Base-by-base conservation (phyloP, 2,329 filamentous ascomycete genomes). In the Aspergillus neoniger region DNA sequence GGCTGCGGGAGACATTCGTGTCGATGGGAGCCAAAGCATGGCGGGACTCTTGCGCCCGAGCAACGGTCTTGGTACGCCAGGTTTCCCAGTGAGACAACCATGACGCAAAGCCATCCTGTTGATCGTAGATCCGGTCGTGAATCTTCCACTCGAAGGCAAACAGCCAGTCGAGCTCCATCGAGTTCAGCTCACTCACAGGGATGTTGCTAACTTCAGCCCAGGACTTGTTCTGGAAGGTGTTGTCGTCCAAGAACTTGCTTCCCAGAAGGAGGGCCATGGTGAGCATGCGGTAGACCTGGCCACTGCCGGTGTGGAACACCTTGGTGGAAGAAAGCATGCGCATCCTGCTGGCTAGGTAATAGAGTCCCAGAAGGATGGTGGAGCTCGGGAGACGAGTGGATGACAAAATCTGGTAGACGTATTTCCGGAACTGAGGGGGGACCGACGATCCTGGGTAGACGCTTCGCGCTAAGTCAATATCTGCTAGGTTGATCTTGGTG, bases 121-220 rank as follows among this genome's bases (percentile, higher is more conserved):
- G 87, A 69, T 88, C 85, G 65, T 91, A 85, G 28, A 93, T 87
- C 72, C 96, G 92, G 73, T 95, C 90, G 73, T 96, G 95, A 57
- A 97, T 86, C 66, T 88, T 85, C 89, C 91, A 96, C 68, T 87
- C 83, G 74, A 96, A 95, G 44, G 88, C 88, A 58, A 86, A 83
- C 43, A 97, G 84, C 93, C 93, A 97, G 69, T 96, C 90, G 70
- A 89, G 86, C 81, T 97, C 93, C 75, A 96, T 85, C 62, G 84
- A 82, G 79, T 96, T 96, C 67, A 97, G 83, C 72, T 96, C 92
- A 2, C 85, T 79, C 19, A 96, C 92, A 32, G 88, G 83, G 67
- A 97, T 96, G 63, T 91, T 91, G 77, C 92, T 96, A 55, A 97
- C 93, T 73, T 97, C 93, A 5, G 93, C 91, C 93, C 93, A 97